These are phyloP conservation scores for Sodiomyces alkalinus DNA, from an alignment of 2,329 filamentous ascomycete genomes.

Conservation along the genomic window DNA sequence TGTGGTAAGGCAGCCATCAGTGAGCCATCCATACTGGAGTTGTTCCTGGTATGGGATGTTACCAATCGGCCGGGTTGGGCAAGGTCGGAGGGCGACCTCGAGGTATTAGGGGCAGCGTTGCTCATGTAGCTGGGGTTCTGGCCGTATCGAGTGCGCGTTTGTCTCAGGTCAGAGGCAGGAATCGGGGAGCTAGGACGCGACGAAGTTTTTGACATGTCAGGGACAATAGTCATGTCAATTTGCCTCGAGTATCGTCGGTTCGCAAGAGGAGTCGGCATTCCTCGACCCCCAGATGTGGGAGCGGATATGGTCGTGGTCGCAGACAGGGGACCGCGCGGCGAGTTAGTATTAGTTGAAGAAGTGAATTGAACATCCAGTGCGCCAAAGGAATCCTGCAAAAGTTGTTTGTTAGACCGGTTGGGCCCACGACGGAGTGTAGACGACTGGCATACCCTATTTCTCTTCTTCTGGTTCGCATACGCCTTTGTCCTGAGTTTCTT, in stretches of 20 bases:
- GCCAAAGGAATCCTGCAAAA: slow-evolving; percentile 61
- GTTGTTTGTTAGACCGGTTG: too few species aligned
- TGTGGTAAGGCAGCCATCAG: slow-evolving; percentile 74
- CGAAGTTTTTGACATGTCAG: slow-evolving; percentile 33
- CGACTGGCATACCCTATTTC: slow-evolving; percentile 55
- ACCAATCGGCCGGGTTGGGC: slow-evolving; percentile 46
- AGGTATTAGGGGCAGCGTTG: slow-evolving; percentile 33
- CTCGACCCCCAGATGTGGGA: slow-evolving; percentile 7
- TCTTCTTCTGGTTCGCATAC: slow-evolving; percentile 63
- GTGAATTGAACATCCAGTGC: slow-evolving; percentile 53
- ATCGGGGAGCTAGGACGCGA: slow-evolving; percentile 60
- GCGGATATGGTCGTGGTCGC: slow-evolving; percentile 20
- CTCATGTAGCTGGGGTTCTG: slow-evolving; percentile 30
- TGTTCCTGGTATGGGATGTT: slow-evolving; percentile 58
- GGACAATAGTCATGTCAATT: slow-evolving; percentile 30
- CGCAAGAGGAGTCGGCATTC: slow-evolving; percentile 21
- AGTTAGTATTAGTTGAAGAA: slow-evolving; percentile 41
- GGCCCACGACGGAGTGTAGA: not conserved
- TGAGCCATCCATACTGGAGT: slow-evolving; percentile 71
- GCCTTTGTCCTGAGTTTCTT: slow-evolving; percentile 69
- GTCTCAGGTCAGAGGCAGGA: slow-evolving; percentile 39
- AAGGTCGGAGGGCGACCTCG: slow-evolving; percentile 46
- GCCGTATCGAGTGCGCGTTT: slow-evolving; percentile 41
- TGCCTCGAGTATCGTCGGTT: slow-evolving; percentile 53
- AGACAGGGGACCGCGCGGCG: slow-evolving; percentile 46